Conservation (phyloP, 2,329 filamentous ascomycete genomes). For the Fusarium fracticaudum region DNA sequence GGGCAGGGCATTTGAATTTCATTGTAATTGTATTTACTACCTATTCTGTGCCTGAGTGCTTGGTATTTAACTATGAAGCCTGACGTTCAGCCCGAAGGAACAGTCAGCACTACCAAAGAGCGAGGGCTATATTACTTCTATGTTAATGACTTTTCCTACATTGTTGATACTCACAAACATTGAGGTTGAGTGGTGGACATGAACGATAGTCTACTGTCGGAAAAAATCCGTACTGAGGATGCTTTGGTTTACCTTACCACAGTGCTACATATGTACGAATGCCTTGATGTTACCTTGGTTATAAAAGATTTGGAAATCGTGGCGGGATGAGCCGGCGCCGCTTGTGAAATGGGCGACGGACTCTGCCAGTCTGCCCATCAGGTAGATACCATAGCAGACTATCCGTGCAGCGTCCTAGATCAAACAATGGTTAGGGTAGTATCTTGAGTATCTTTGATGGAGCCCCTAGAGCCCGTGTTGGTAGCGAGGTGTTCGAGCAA, state of each 20-base stretch:
- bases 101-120: not conserved
- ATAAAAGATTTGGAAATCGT: constrained; percentile 3
- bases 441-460: not conserved
- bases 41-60: not conserved
- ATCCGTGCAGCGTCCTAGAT: not conserved
- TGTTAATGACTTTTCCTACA: not conserved
- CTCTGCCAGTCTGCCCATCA: not conserved
- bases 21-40: not conserved
- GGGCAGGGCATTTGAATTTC: not conserved
- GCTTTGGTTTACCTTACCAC: not conserved
- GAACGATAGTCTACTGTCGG: not conserved
- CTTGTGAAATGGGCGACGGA: not conserved
- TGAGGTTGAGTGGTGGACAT: not conserved
- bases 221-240: not conserved
- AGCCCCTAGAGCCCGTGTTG: not conserved
- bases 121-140: not conserved
- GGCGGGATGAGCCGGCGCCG: constrained; percentile 34
- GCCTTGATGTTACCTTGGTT: not conserved
- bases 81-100: not conserved
- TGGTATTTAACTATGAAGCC: not conserved
- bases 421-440: not conserved
- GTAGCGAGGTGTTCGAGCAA: constrained; percentile 5
- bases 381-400: not conserved
- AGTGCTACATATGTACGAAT: not conserved
- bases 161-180: not conserved